Conservation (phyloP, 192 early-diverging fungal species). For the Entomortierella lignicola region DNA sequence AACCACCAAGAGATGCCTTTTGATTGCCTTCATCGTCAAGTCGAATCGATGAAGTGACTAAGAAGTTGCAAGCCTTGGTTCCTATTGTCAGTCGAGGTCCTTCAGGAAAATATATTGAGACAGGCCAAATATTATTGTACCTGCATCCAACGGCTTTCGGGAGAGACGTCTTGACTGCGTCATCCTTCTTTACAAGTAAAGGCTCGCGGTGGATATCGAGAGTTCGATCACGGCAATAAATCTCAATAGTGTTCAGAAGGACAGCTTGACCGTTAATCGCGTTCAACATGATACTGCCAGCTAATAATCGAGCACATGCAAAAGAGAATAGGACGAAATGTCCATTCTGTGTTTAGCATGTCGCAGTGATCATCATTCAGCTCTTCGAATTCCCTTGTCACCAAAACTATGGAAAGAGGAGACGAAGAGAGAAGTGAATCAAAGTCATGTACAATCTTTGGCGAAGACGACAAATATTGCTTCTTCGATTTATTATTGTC, state of each 20-base stretch:
- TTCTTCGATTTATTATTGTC: too few relatives aligned
- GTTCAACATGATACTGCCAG: conserved; percentile 33
- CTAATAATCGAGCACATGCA: conserved; percentile 24
- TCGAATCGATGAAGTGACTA: conserved; percentile 46
- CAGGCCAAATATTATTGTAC: conserved; percentile 46
- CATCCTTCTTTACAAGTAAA: conserved; percentile 24
- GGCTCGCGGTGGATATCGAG: conserved; percentile 41
- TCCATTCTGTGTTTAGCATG: conserved; percentile 44
- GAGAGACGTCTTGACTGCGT: conserved; percentile 23
- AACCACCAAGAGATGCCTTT: conserved; percentile 27
- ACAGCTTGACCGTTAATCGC: conserved; percentile 28
- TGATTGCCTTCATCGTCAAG: conserved; percentile 23
- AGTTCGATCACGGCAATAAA: conserved; percentile 31
- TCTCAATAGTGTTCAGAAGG: conserved; percentile 44
- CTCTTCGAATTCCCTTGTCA: conserved; percentile 1
- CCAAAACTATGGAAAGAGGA: too few relatives aligned
- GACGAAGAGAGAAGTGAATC: too few relatives aligned
- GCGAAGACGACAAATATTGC: too few relatives aligned
- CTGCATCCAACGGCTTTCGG: conserved; percentile 11
- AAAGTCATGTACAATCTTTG: too few relatives aligned
- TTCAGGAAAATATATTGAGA: conserved; percentile 9
- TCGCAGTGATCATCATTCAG: neutral
- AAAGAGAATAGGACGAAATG: conserved; percentile 21
- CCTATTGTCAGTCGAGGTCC: conserved; percentile 16
- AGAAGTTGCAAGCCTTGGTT: conserved; percentile 7